phyloP scores from a whole-genome alignment of 2,329 filamentous ascomycete genomes.

The Fusarium aywerte region DNA sequence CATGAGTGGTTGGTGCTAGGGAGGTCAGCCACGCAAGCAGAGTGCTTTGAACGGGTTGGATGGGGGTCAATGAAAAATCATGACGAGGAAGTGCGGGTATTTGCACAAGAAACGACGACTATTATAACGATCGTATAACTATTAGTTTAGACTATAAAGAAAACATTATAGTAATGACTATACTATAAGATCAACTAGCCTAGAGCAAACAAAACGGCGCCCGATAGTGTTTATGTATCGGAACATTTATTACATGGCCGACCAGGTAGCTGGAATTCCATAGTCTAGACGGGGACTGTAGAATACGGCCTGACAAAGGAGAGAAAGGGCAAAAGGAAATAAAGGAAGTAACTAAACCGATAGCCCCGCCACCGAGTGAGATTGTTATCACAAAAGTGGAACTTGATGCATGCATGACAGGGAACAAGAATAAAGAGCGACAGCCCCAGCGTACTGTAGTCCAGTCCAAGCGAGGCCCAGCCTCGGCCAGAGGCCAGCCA shows the following conservation, averaged over 20 bases:
- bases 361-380: conserved; percentile 1
- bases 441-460: background rate
- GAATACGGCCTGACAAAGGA: background rate
- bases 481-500: background rate
- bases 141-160: background rate
- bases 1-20: conserved; percentile 33
- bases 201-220: background rate
- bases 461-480: background rate
- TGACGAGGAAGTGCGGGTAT: background rate
- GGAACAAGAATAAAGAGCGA: background rate
- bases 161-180: background rate
- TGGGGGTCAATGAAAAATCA: conserved; percentile 2
- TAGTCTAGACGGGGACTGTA: background rate
- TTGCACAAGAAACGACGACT: background rate
- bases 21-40: conserved; percentile 8
- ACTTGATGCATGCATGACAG: background rate
- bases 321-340: background rate
- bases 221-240: background rate
- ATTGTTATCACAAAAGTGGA: conserved; percentile 8
- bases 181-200: background rate
- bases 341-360: background rate
- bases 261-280: conserved; percentile 1
- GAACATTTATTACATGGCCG: background rate
- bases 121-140: conserved; percentile 21
- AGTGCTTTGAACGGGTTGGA: conserved; percentile 29